Percentiles rank a stretch among this genome's conserved stretches.
Conservation (phyloP, 2,329 filamentous ascomycete genomes). For the Xylariomycetidae sp. region DNA sequence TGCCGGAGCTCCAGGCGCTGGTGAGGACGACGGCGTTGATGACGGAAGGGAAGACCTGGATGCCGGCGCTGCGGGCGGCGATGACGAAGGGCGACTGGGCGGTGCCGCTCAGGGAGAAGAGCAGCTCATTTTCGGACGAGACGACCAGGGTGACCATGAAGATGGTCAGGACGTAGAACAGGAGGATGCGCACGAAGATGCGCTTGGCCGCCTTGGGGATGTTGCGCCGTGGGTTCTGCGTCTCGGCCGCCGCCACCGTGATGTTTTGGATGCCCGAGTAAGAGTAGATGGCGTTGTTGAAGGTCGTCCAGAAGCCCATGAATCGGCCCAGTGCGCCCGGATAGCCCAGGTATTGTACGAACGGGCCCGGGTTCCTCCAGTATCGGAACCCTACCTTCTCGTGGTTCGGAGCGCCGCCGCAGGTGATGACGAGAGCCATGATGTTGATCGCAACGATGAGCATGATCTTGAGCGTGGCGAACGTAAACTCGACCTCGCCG, state of each 20-base stretch:
- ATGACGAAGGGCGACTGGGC: slow-evolving; percentile 48
- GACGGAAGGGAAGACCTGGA: slow-evolving; percentile 47
- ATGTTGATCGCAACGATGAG: slow-evolving; percentile 46
- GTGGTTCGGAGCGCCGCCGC: slow-evolving; percentile 43
- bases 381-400: slow-evolving; percentile 46
- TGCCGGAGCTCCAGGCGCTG: slow-evolving; percentile 51
- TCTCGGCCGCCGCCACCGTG: slow-evolving; percentile 33
- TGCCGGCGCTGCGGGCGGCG: slow-evolving; percentile 54
- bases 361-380: slow-evolving; percentile 45
- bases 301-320: slow-evolving; percentile 44
- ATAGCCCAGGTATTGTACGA: slow-evolving; percentile 35
- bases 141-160: slow-evolving; percentile 12
- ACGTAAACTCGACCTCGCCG: slow-evolving; percentile 10
- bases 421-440: slow-evolving; percentile 40
- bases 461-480: slow-evolving; percentile 10
- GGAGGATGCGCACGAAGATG: slow-evolving; percentile 9
- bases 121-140: slow-evolving; percentile 1
- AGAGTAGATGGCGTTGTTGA: slow-evolving; percentile 39
- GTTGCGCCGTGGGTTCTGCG: slow-evolving; percentile 29
- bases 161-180: slow-evolving; percentile 14
- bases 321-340: slow-evolving; percentile 30
- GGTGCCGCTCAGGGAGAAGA: slow-evolving; percentile 2
- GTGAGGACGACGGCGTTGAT: slow-evolving; percentile 58
- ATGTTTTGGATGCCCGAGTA: slow-evolving; percentile 29
- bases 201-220: slow-evolving; percentile 27